Evolutionary conservation across 2,329 filamentous ascomycete genomes (phyloP).

Genomic region (Paramyrothecium roridum): DNA sequence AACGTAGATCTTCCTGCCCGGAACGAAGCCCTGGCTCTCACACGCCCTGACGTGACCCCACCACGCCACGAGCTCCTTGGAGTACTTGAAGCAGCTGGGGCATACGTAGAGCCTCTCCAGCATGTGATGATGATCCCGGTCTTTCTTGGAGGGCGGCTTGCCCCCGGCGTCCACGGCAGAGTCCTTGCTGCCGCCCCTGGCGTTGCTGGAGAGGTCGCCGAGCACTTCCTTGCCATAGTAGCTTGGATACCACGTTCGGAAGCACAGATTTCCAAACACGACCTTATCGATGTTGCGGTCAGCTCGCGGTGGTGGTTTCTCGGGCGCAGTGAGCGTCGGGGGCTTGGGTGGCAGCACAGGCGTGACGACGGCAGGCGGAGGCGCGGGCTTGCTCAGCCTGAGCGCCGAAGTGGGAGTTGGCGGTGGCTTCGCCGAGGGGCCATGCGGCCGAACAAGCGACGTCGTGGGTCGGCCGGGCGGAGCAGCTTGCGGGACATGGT

Average conservation of each 20-base stretch:
- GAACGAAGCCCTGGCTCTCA: constrained; percentile 45
- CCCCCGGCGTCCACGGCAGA: constrained; percentile 9
- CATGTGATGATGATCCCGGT: constrained; percentile 36
- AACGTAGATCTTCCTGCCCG: constrained; percentile 72
- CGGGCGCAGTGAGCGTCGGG: constrained; percentile 17
- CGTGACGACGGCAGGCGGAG: constrained; percentile 22
- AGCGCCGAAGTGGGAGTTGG: neutral
- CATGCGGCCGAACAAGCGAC: constrained; percentile 30
- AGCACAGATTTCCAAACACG: constrained; percentile 77
- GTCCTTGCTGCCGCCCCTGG: constrained; percentile 24
- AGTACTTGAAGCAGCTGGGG: constrained; percentile 92
- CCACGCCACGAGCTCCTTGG: constrained; percentile 58
- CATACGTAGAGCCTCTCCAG: constrained; percentile 80
- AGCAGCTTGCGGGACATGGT: constrained; percentile 33
- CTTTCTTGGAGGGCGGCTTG: constrained; percentile 26
- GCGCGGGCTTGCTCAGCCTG: constrained; percentile 20
- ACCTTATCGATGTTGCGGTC: constrained; percentile 85
- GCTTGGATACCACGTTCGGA: constrained; percentile 89
- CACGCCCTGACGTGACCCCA: constrained; percentile 57
- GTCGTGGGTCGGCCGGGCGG: constrained; percentile 17
- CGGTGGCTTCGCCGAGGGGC: constrained; percentile 26
- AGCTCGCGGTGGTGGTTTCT: constrained; percentile 34
- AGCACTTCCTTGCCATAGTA: constrained; percentile 77
- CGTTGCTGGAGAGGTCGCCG: constrained; percentile 40
- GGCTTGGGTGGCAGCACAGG: constrained; percentile 33